Evolutionary conservation across 768 basidiomycete species (phyloP).

Genomic region (Daedalea quercina): DNA sequence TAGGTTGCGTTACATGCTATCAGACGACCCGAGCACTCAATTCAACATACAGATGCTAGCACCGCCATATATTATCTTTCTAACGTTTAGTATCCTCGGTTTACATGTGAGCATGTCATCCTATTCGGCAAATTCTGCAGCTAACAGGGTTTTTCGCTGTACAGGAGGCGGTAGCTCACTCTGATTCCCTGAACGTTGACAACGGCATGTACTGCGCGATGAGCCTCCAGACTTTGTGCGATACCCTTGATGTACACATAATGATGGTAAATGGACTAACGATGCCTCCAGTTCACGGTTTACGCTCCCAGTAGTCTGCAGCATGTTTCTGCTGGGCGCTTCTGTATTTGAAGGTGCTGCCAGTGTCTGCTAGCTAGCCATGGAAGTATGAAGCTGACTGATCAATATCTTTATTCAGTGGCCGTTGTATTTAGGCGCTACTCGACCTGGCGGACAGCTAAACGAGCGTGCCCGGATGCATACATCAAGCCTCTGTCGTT

Average conservation of each 20-base stretch:
- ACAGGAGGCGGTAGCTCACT: constrained; percentile 10
- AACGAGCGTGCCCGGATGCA: constrained; percentile 14
- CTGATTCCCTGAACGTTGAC: constrained; percentile 20
- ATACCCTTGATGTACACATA: constrained; percentile 1
- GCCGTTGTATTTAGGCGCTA: constrained; percentile 38
- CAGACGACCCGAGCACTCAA: too few relatives aligned
- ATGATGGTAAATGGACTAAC: background rate
- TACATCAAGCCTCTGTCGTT: constrained; percentile 11
- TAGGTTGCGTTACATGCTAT: constrained; percentile 6
- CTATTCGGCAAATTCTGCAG: background rate
- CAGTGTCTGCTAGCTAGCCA: background rate
- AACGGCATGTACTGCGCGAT: constrained; percentile 49
- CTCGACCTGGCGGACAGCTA: constrained; percentile 27
- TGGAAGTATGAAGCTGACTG: background rate
- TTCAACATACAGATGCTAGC: constrained; percentile 25
- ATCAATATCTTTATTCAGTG: constrained; percentile 25
- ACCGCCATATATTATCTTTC: constrained; percentile 36
- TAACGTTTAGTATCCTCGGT: constrained; percentile 32
- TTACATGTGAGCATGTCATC: constrained; percentile 10
- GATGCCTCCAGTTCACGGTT: constrained; percentile 8
- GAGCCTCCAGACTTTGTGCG: constrained; percentile 30
- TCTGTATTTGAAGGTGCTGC: constrained; percentile 39
- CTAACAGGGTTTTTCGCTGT: background rate
- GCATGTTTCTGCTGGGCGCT: constrained; percentile 31
- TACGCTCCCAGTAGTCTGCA: constrained; percentile 39